These are phyloP conservation scores for Wickerhamomyces sp. DNA, from an alignment of 1,139 yeast species.

Conservation along the genomic window DNA sequence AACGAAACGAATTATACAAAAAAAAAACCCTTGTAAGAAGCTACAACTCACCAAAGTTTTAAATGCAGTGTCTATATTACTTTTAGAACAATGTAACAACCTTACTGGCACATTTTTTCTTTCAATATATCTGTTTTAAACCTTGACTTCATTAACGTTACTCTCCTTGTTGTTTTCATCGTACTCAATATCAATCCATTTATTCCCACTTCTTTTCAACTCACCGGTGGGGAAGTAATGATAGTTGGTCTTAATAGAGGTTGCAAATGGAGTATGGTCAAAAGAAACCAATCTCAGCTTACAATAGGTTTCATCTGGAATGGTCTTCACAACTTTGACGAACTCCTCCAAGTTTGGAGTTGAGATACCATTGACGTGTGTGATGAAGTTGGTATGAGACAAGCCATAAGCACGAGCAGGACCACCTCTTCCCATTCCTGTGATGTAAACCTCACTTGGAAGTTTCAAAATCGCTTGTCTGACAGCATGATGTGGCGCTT, in stretches of 20 bases:
- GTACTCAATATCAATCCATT: constrained; percentile 44
- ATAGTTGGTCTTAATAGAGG: constrained; percentile 79
- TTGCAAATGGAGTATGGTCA: constrained; percentile 82
- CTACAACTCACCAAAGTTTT: too few relatives aligned
- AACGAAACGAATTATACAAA: background rate
- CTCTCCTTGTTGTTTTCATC: constrained; percentile 19
- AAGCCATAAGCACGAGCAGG: constrained; percentile 86
- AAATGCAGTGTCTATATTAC: too few relatives aligned
- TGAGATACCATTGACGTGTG: constrained; percentile 77
- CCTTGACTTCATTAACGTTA: constrained; percentile 9
- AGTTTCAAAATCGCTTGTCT: constrained; percentile 69
- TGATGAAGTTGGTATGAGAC: constrained; percentile 74
- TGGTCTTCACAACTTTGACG: constrained; percentile 52
- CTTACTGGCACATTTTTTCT: background rate
- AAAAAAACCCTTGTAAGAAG: too few relatives aligned
- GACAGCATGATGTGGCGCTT: constrained; percentile 65
- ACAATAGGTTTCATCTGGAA: constrained; percentile 77
- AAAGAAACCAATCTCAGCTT: constrained; percentile 77
- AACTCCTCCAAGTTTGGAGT: constrained; percentile 68
- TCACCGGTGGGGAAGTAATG: constrained; percentile 88
- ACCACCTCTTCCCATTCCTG: constrained; percentile 68
- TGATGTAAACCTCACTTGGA: constrained; percentile 81
- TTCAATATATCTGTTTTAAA: background rate
- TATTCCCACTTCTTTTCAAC: constrained; percentile 40
- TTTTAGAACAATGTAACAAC: too few relatives aligned